phyloP scores from a whole-genome alignment of 2,329 filamentous ascomycete species.

The Fonsecaea erecta region DNA sequence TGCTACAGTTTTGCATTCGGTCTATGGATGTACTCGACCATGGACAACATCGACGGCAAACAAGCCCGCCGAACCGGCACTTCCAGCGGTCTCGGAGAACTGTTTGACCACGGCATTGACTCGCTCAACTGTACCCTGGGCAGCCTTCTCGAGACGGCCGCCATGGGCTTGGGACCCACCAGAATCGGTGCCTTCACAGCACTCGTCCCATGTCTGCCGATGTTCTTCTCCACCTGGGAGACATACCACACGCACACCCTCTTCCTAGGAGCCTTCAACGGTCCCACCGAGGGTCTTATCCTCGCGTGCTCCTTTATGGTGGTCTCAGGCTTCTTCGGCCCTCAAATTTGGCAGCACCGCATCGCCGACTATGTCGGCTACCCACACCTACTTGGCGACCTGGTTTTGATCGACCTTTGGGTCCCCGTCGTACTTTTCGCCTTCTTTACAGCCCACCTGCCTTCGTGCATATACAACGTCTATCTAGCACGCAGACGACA shows the following conservation, averaged over 20 bases:
- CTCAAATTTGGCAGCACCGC: conserved; percentile 80
- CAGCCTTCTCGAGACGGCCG: conserved; percentile 86
- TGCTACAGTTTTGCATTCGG: conserved; percentile 96
- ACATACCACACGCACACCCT: conserved; percentile 98
- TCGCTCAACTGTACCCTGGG: conserved; percentile 95
- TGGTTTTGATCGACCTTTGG: conserved; percentile 87
- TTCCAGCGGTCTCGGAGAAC: conserved; percentile 89
- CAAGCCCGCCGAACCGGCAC: conserved; percentile 93
- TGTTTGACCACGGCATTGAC: conserved; percentile 99
- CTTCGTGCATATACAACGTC: conserved; percentile 88
- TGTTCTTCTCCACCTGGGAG: conserved; percentile 99
- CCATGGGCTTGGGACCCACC: conserved; percentile 86
- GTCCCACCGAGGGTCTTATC: conserved; percentile 91
- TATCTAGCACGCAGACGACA: conserved; percentile 72
- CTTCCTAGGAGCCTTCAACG: conserved; percentile 95
- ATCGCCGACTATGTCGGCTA: conserved; percentile 72
- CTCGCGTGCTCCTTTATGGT: conserved; percentile 87
- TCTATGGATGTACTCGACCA: conserved; percentile 97
- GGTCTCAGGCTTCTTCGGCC: conserved; percentile 83
- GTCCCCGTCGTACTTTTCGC: conserved; percentile 70
- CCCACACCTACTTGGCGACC: conserved; percentile 66
- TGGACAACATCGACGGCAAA: conserved; percentile 99
- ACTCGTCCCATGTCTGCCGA: conserved; percentile 86
- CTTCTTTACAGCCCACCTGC: conserved; percentile 75
- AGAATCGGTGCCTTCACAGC: conserved; percentile 89